These are phyloP conservation scores for Clarireedia homoeocarpa DNA, from an alignment of 2,329 filamentous ascomycete species.

Conservation along the genomic window DNA sequence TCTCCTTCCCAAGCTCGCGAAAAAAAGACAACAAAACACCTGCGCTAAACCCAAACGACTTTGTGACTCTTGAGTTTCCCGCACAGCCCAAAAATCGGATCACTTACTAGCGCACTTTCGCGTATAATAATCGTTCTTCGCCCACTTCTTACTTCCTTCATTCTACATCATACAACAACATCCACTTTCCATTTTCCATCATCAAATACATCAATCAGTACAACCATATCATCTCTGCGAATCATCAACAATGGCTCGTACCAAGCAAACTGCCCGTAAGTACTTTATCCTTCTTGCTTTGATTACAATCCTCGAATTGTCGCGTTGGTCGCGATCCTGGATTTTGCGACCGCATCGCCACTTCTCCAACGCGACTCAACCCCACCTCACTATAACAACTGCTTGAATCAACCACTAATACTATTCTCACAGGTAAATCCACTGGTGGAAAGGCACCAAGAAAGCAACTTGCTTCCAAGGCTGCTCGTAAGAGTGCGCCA, in stretches of 20 bases:
- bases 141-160: constrained; percentile 26
- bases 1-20: too few relatives aligned
- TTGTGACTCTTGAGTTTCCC: background rate
- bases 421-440: constrained; percentile 48
- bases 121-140: constrained; percentile 28
- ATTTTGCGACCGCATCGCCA: constrained; percentile 13
- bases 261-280: constrained; percentile 26
- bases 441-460: constrained; percentile 71
- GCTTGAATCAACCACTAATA: constrained; percentile 20
- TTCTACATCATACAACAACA: constrained; percentile 19
- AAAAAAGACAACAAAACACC: too few relatives aligned
- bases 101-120: constrained; percentile 23
- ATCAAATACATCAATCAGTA: constrained; percentile 15
- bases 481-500: constrained; percentile 94
- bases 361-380: constrained; percentile 10
- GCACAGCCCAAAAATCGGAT: constrained; percentile 14
- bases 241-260: constrained; percentile 32
- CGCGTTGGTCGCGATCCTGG: constrained; percentile 22
- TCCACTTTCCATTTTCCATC: background rate
- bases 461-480: constrained; percentile 98
- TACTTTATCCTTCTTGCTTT: background rate
- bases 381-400: background rate
- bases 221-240: constrained; percentile 2
- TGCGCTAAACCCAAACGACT: background rate
- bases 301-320: background rate